Conservation (phyloP, 2,329 filamentous ascomycete genomes). For the Chaetomiaceae sp. region DNA sequence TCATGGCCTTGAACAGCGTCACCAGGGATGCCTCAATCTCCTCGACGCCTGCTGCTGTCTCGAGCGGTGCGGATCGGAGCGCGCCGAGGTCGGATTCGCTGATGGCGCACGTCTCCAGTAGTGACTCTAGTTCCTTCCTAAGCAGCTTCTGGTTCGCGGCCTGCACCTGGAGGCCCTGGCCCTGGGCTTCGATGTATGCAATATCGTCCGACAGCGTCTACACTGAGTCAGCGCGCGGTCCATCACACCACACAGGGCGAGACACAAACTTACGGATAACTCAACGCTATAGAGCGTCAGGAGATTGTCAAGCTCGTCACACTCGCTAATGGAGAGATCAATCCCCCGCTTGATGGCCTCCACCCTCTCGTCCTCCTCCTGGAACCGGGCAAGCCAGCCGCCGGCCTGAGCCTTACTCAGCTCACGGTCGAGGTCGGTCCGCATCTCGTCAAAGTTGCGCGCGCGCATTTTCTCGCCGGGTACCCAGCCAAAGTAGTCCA, state of each 20-base stretch:
- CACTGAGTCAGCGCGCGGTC: conserved; percentile 23
- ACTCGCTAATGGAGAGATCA: conserved; percentile 87
- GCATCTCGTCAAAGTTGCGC: conserved; percentile 73
- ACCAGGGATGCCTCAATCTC: conserved; percentile 74
- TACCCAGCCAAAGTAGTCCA: conserved; percentile 87
- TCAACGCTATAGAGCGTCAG: conserved; percentile 94
- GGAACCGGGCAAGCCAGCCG: conserved; percentile 78
- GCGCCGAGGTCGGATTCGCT: conserved; percentile 69
- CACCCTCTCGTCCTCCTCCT: conserved; percentile 86
- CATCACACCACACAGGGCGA: background rate
- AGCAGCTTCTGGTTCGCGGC: conserved; percentile 94
- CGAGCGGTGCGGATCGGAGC: conserved; percentile 67
- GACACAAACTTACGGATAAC: conserved; percentile 61
- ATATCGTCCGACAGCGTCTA: conserved; percentile 94
- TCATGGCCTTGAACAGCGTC: conserved; percentile 84
- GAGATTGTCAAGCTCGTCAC: conserved; percentile 91
- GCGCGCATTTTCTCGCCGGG: conserved; percentile 68
- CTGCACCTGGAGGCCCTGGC: conserved; percentile 93
- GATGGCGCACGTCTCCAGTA: conserved; percentile 90
- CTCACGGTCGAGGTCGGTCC: conserved; percentile 78
- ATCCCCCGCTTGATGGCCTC: conserved; percentile 81
- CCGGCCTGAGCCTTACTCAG: conserved; percentile 87
- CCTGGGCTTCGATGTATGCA: conserved; percentile 94
- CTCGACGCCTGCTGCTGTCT: conserved; percentile 63
- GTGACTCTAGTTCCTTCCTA: conserved; percentile 78